Percentiles rank a stretch among this genome's conserved stretches.
Evolutionary conservation across 2,329 filamentous ascomycete species (phyloP).

Genomic region (Erysiphe pulchra): DNA sequence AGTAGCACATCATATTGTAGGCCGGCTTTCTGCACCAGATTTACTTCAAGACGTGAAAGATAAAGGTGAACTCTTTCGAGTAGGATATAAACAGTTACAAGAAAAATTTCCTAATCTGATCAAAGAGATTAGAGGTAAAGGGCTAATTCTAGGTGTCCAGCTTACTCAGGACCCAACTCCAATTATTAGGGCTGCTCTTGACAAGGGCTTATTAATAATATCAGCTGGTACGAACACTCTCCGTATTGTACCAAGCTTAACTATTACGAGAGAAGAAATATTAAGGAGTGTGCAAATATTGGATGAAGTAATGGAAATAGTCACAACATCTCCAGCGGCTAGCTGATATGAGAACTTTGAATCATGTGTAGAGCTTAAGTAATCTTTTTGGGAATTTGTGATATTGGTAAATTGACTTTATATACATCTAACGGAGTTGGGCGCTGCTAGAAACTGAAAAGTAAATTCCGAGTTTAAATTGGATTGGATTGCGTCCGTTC

Average conservation of each 20-base stretch:
- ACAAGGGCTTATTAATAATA: constrained; percentile 71
- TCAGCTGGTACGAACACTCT: constrained; percentile 83
- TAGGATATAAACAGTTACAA: constrained; percentile 29
- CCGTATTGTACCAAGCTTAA: constrained; percentile 70
- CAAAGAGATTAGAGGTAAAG: constrained; percentile 55
- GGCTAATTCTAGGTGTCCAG: constrained; percentile 71
- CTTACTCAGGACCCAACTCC: constrained; percentile 43
- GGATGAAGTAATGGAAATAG: constrained; percentile 29
- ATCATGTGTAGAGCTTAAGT: no score
- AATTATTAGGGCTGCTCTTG: constrained; percentile 63
- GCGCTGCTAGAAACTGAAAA: no score
- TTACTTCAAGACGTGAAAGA: constrained; percentile 43
- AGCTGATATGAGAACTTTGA: no score
- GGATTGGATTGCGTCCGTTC: no score
- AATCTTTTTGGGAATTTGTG: no score
- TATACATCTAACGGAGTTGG: no score
- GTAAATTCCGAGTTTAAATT: no score
- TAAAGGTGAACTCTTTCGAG: constrained; percentile 36
- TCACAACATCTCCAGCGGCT: neutral
- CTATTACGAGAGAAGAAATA: constrained; percentile 61
- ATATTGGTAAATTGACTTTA: no score
- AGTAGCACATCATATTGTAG: constrained; percentile 66
- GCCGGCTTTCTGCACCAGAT: constrained; percentile 41
- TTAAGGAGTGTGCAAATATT: constrained; percentile 50
- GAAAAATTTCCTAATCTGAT: constrained; percentile 44